Percentiles rank a stretch among this genome's conserved stretches.
phyloP scores from a whole-genome alignment of 225 moss, liverwort and hornwort genomes.

The Thuidium tamariscinum region DNA sequence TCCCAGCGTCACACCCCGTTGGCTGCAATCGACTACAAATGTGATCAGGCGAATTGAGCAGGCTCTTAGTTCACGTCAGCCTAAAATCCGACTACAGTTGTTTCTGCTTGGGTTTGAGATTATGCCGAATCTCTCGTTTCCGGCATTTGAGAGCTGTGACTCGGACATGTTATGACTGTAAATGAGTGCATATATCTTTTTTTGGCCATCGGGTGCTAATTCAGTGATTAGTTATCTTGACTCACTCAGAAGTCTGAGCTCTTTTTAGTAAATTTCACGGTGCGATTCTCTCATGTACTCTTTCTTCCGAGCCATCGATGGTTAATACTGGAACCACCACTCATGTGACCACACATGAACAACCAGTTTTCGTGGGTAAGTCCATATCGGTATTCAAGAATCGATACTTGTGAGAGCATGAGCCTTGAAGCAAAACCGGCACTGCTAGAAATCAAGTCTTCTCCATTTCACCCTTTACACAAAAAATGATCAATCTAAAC shows the following conservation, averaged over 20 bases:
- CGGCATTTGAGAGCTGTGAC: not conserved
- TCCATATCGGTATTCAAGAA: not conserved
- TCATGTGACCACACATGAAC: not conserved
- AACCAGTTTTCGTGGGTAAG: too few species aligned
- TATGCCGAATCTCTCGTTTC: not conserved
- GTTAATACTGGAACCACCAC: too few species aligned
- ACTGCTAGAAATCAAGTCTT: not conserved
- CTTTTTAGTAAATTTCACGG: too few species aligned
- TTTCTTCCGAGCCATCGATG: not conserved
- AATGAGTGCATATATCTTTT: not conserved
- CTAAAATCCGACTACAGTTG: not conserved
- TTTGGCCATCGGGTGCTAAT: not conserved
- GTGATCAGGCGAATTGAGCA: not conserved
- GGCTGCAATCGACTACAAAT: too few species aligned
- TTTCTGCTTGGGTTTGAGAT: not conserved
- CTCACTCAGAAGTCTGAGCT: not conserved
- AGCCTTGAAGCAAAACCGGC: not conserved
- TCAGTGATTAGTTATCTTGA: not conserved
- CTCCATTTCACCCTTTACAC: not conserved
- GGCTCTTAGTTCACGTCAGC: not conserved
- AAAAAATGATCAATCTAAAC: not conserved
- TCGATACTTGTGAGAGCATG: not conserved
- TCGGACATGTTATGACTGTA: too few species aligned
- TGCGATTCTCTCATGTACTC: not conserved
- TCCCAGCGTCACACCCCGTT: accelerated